These are phyloP conservation scores for Cutaneotrichosporon cavernicola DNA, from an alignment of 1,284 basidiomycete genomes.

Conservation along the genomic window DNA sequence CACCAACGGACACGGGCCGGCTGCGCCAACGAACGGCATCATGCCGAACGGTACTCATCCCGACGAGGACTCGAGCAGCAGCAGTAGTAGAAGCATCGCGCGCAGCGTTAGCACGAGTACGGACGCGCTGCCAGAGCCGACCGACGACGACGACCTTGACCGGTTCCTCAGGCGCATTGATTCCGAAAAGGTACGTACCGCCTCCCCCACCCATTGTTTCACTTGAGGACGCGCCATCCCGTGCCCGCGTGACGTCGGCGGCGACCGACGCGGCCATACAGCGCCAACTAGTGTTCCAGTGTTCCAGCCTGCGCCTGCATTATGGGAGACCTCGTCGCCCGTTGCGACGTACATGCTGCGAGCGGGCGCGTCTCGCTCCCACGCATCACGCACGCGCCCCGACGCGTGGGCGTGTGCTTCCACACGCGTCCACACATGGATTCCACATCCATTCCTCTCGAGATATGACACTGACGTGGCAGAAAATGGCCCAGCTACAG, in stretches of 20 bases:
- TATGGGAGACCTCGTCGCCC: neutral
- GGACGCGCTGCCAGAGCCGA: constrained; percentile 17
- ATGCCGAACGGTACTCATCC: constrained; percentile 2
- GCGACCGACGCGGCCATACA: neutral
- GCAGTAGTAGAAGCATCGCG: constrained; percentile 13
- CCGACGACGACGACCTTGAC: constrained; percentile 38
- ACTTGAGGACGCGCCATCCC: neutral
- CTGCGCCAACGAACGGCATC: neutral
- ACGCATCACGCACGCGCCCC: constrained; percentile 1
- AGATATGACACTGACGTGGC: constrained; percentile 6
- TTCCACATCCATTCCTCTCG: neutral
- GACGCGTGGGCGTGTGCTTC: constrained; percentile 1
- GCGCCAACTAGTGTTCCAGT: neutral
- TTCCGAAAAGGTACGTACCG: constrained; percentile 48
- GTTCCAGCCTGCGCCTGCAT: neutral
- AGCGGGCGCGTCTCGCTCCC: neutral
- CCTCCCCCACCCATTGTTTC: neutral
- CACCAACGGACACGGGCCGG: neutral
- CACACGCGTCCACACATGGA: neutral
- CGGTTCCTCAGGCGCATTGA: constrained; percentile 45
- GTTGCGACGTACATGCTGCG: neutral
- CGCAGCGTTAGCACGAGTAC: constrained; percentile 7
- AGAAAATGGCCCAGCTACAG: constrained; percentile 49
- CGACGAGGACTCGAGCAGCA: constrained; percentile 13
- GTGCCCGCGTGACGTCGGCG: neutral